These are phyloP conservation scores for Daldinia eschscholtzii DNA, from an alignment of 2,329 filamentous ascomycete genomes.

Conservation along the genomic window DNA sequence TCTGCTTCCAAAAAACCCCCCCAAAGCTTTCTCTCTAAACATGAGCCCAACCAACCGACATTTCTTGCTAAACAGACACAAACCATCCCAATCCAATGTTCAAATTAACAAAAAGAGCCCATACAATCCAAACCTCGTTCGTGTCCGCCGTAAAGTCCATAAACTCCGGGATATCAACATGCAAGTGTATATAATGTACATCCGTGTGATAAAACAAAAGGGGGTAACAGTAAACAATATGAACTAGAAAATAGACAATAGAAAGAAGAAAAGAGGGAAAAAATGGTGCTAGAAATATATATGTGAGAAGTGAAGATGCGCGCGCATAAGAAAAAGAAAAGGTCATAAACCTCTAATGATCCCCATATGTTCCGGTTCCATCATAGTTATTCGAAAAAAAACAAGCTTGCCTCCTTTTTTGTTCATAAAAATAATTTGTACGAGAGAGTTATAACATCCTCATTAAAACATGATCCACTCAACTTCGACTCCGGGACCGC, in stretches of 20 bases:
- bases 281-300: conserved; percentile 28
- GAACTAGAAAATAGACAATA: conserved; percentile 12
- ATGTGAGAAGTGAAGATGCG: conserved; percentile 24
- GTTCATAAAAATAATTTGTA: conserved; percentile 22
- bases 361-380: conserved; percentile 32
- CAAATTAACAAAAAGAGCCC: conserved; percentile 20
- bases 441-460: conserved; percentile 15
- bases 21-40: conserved; percentile 16
- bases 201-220: conserved; percentile 21
- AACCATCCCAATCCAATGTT: conserved; percentile 38
- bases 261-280: conserved; percentile 4
- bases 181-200: conserved; percentile 40
- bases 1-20: not conserved
- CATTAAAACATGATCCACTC: conserved; percentile 76
- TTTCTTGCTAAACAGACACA: conserved; percentile 31
- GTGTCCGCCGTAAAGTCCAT: conserved; percentile 41
- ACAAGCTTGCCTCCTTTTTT: conserved; percentile 33
- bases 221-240: conserved; percentile 22
- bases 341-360: conserved; percentile 35
- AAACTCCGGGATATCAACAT: conserved; percentile 37
- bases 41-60: conserved; percentile 15
- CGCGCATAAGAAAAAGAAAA: not conserved
- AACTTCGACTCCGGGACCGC: conserved; percentile 67
- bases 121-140: conserved; percentile 32
- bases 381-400: conserved; percentile 17